Base-by-base conservation (phyloP, 2,329 filamentous ascomycete species). In the Emergomyces africanus region DNA sequence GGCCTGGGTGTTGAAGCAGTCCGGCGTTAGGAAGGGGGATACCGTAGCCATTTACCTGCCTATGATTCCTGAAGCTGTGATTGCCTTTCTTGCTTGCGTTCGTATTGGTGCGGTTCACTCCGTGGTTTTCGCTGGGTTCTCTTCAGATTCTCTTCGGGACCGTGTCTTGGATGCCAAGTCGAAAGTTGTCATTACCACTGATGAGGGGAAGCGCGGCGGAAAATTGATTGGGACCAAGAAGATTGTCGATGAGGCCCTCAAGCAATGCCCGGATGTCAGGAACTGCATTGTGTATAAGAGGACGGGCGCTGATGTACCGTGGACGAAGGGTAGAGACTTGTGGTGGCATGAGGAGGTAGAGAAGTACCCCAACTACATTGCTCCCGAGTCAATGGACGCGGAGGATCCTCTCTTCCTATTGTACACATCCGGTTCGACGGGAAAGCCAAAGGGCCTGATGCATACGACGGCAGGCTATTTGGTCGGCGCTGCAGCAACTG, bases 321-420 rank as follows among this genome's bases (percentile, higher is more conserved):
- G 88, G 88, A 95, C 90, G 57, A 76, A 83, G 66, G 90, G 90
- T 65, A 86, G 94, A 69, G 94, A 99, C 75, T 81, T 84, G 71
- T 99, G 94, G 94, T 99, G 94, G 94, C 90, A 97, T 75, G 94
- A 97, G 78, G 92, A 97, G 81, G 86, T 92, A 59, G 89, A 95
- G 73, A 97, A 96, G 79, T 97, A 90, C 83, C 94, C 94, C 64
- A 81, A 84, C 68, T 97, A 97, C 80, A 86, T 95, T 70, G 80
- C 92, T 35, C 91, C 92, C 12, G 91, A 95, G 79, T 76, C 84
- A 64, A 87, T 99, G 82, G 89, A 83, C 79, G 88, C 94, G 0
- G 94, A 99, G 75, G 94, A 99, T 70, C 94, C 94, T 60, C 83
- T 99, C 9, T 99, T 97, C 84, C 79, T 99, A 61, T 87, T 99